Conservation (phyloP, 306 rosid species). For the Dalbergia oliveri region DNA sequence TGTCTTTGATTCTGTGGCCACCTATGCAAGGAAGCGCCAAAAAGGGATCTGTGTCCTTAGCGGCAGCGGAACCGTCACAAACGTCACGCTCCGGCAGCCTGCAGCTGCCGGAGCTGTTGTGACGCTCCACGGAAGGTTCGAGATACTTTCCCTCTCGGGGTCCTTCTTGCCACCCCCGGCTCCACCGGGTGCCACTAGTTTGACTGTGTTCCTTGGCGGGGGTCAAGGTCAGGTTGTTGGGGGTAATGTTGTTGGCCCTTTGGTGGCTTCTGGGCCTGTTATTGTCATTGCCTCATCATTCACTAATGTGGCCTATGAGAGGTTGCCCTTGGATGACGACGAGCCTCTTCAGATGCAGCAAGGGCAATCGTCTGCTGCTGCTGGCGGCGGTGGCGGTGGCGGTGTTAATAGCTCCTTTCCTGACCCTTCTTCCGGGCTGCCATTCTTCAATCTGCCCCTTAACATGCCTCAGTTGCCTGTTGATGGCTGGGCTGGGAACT, state of each 20-base stretch:
- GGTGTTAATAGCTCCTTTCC: slow-evolving; percentile 61
- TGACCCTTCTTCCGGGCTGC: slow-evolving; percentile 77
- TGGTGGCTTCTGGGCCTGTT: slow-evolving; percentile 85
- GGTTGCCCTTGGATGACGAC: slow-evolving; percentile 86
- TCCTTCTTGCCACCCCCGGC: slow-evolving; percentile 94
- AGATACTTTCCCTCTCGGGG: slow-evolving; percentile 82
- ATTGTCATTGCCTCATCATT: slow-evolving; percentile 92
- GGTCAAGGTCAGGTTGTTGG: slow-evolving; percentile 96
- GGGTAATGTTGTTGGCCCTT: slow-evolving; percentile 88
- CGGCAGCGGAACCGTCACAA: slow-evolving; percentile 83
- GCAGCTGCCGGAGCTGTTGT: slow-evolving; percentile 63
- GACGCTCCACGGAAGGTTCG: slow-evolving; percentile 76
- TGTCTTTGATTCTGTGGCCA: slow-evolving; percentile 82
- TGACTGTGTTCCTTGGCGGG: slow-evolving; percentile 79
- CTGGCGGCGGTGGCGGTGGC: slow-evolving; percentile 28
- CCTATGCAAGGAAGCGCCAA: slow-evolving; percentile 78
- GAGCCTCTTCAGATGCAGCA: slow-evolving; percentile 71
- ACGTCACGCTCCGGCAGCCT: slow-evolving; percentile 79
- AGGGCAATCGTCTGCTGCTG: slow-evolving; percentile 60
- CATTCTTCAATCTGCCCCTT: slow-evolving; percentile 83
- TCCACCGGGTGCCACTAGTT: slow-evolving; percentile 87
- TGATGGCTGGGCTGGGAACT: slow-evolving; percentile 81
- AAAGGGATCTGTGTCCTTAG: slow-evolving; percentile 93
- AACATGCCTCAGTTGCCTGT: slow-evolving; percentile 77
- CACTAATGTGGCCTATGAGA: slow-evolving; percentile 92